Base-by-base conservation (phyloP, 2,329 filamentous ascomycete genomes). In the Waltergamsia citrina region DNA sequence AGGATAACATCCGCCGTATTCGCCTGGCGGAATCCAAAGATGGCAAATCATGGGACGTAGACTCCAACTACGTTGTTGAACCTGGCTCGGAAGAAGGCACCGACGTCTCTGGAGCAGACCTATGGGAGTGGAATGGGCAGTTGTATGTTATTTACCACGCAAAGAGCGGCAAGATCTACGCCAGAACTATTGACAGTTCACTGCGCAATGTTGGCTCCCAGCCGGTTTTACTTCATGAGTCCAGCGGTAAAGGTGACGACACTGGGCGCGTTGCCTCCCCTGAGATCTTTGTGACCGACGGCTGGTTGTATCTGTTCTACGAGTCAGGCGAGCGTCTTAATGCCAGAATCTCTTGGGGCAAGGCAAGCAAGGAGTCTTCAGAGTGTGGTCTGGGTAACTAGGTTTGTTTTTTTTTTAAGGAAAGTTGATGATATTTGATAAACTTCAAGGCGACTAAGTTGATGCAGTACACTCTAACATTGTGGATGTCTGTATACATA, bases 1-100 rank as follows among this genome's bases (percentile, higher is more conserved):
- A 29, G 0, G 40, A 49, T 24, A 41, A 49, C 25, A 31, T 34
- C 2, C 46, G 47, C 22, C 45, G 46, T 8, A 49, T 49, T 3
- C 37, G 47, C 3, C 39, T 49, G 3, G 47, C 47, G 3, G 47
- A 49, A 35, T 49, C 47, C 3, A 11, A 16, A 0, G 46, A 49
- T 9, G 47, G 47, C 6, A 37, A 36, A 4, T 31, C 31, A 4
- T 49, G 47, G 47, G 32, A 20, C 9, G 41, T 41, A 5, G 30
- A 35, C 17, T 35, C 41, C 21, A 31, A 33, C 27, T 41, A 41
- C 35, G 38, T 41, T 10, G 39, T 43, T 14, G 34, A 20, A 7
- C 37, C 37, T 4, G 41, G 41, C 11, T 18, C 33, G 4, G 41
- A 41, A 24, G 41, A 43, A 19, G 41, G 37, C 3, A 9, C 29